phyloP scores from a whole-genome alignment of 441 rosid genomes.

The Erysimum pusillum region DNA sequence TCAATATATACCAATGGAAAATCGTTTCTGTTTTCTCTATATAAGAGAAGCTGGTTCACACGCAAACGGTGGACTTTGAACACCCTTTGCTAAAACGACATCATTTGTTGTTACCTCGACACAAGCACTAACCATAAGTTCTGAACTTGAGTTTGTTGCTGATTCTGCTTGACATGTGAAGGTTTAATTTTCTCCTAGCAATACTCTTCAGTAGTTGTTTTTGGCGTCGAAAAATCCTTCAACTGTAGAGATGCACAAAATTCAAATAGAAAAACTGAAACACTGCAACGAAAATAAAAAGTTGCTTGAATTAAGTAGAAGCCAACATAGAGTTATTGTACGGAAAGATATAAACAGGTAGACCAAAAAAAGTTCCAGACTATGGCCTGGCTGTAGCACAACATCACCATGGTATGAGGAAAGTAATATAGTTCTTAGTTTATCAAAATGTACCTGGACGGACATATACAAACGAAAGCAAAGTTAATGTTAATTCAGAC shows the following conservation, averaged over 20 bases:
- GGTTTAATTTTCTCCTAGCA: constrained; percentile 63
- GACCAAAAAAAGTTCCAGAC: neutral
- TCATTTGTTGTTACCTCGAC: constrained; percentile 79
- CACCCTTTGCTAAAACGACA: constrained; percentile 77
- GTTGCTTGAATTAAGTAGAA: too few relatives aligned
- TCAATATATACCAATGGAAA: too few relatives aligned
- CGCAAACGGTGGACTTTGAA: constrained; percentile 50
- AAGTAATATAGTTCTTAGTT: constrained; percentile 37
- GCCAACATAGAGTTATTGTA: too few relatives aligned
- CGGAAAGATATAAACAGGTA: too few relatives aligned
- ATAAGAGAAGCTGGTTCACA: too few relatives aligned
- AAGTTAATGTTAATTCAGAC: constrained; percentile 40
- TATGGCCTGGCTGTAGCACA: constrained; percentile 12
- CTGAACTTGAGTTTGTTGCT: constrained; percentile 63
- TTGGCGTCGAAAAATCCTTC: constrained; percentile 69
- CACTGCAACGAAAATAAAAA: too few relatives aligned
- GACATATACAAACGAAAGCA: constrained; percentile 38
- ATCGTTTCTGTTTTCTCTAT: too few relatives aligned
- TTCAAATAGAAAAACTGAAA: too few relatives aligned
- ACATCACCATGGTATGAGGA: constrained; percentile 26
- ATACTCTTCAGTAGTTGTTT: constrained; percentile 61
- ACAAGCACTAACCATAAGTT: constrained; percentile 63
- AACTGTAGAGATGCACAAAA: neutral
- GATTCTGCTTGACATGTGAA: constrained; percentile 60
- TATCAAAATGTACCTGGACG: constrained; percentile 36